Percentiles rank a stretch among this genome's conserved stretches.
Evolutionary conservation across 805 yeast species (phyloP).

Genomic region (Wickerhamiella shivajii): DNA sequence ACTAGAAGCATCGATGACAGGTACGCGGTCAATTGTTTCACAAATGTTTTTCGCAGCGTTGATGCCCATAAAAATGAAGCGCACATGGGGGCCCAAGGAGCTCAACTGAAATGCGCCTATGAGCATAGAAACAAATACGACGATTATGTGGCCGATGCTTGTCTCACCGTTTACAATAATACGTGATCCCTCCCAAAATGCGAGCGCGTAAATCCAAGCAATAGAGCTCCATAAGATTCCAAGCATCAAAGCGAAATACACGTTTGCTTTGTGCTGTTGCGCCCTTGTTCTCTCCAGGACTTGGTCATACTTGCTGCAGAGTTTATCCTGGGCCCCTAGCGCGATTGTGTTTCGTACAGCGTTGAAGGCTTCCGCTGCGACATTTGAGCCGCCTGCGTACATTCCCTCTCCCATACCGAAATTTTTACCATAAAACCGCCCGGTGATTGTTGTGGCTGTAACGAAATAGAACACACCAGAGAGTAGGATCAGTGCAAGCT

Average conservation of each 20-base stretch:
- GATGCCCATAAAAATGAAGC: slow-evolving; percentile 16
- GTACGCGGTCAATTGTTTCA: slow-evolving; percentile 22
- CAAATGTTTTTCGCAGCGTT: slow-evolving; percentile 22
- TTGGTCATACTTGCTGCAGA: slow-evolving; percentile 15
- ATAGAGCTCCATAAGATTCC: slow-evolving; percentile 18
- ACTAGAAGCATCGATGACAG: slow-evolving; percentile 18
- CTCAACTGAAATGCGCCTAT: slow-evolving; percentile 23
- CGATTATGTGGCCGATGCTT: slow-evolving; percentile 10
- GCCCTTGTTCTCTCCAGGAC: slow-evolving; percentile 13
- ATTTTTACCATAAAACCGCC: slow-evolving; percentile 15
- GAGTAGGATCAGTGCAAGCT: slow-evolving; percentile 21
- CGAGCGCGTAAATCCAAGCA: slow-evolving; percentile 19
- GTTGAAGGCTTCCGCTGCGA: slow-evolving; percentile 26
- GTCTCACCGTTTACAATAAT: slow-evolving; percentile 14
- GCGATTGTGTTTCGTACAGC: slow-evolving; percentile 28
- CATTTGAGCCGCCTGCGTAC: slow-evolving; percentile 21
- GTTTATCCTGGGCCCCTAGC: slow-evolving; percentile 22
- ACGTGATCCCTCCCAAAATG: slow-evolving; percentile 23
- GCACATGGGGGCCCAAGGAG: slow-evolving; percentile 18
- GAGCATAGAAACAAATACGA: slow-evolving; percentile 16
- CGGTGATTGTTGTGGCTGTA: slow-evolving; percentile 15
- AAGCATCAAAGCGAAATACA: slow-evolving; percentile 16
- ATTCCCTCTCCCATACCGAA: slow-evolving; percentile 10
- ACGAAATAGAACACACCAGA: slow-evolving; percentile 21
- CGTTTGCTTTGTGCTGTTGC: neutral